These are phyloP conservation scores for Pholiota adiposa DNA, from an alignment of 1,284 basidiomycete genomes.

Conservation along the genomic window DNA sequence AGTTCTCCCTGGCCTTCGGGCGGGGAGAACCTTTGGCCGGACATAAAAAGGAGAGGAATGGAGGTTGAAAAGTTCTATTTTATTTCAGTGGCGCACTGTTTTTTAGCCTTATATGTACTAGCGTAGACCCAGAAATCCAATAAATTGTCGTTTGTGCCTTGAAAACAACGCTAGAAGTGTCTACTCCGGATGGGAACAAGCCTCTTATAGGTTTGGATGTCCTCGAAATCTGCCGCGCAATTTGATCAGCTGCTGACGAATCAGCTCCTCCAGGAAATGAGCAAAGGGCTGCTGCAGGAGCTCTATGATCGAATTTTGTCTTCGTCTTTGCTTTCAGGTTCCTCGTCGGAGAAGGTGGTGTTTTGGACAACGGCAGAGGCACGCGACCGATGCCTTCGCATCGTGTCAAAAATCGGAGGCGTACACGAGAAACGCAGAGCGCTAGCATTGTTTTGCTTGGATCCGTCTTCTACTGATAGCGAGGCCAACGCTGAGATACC, in stretches of 20 bases:
- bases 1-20: no score
- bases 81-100: no score
- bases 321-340: conserved; percentile 7
- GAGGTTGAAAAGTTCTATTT: no score
- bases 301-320: conserved; percentile 51
- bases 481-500: conserved; percentile 18
- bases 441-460: conserved; percentile 53
- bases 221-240: conserved; percentile 40
- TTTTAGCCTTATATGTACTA: no score
- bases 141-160: no score
- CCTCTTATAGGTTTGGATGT: no score
- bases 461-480: conserved; percentile 9
- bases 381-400: conserved; percentile 66
- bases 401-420: conserved; percentile 76
- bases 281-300: conserved; percentile 64
- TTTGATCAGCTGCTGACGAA: conserved; percentile 56
- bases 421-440: conserved; percentile 62
- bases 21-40: no score
- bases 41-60: no score
- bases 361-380: conserved; percentile 85
- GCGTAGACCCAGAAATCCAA: no score
- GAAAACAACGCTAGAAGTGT: no score
- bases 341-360: conserved; percentile 37
- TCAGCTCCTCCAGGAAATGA: conserved; percentile 77
- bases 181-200: no score